phyloP scores from a whole-genome alignment of 495 filamentous ascomycete species.

The Chaetomidium leptoderma region DNA sequence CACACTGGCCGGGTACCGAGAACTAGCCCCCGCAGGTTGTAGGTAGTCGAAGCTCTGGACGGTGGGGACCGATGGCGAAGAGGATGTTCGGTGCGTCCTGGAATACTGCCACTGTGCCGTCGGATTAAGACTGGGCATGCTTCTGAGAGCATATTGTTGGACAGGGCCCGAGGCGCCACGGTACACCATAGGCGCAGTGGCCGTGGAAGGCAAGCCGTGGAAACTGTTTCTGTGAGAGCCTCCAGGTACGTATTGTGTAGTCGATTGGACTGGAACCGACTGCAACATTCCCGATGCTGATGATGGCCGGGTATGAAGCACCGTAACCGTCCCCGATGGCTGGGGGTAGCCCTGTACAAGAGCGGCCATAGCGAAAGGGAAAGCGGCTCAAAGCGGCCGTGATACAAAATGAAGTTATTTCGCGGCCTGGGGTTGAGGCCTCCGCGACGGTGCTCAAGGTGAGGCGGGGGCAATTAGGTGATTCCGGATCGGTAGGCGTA shows the following conservation, averaged over 20 bases:
- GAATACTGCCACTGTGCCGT: conserved; percentile 60
- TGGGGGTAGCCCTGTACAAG: conserved; percentile 86
- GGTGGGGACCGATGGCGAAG: conserved; percentile 58
- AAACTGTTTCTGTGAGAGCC: conserved; percentile 59
- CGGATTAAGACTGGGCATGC: conserved; percentile 63
- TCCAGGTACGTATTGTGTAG: conserved; percentile 52
- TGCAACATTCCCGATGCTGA: conserved; percentile 66
- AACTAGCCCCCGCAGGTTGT: conserved; percentile 42
- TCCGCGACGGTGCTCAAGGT: conserved; percentile 18
- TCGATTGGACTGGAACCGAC: conserved; percentile 47
- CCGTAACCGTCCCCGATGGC: conserved; percentile 72
- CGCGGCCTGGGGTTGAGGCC: background rate
- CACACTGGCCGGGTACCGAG: conserved; percentile 56
- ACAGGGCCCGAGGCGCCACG: conserved; percentile 65
- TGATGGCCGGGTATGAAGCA: conserved; percentile 73
- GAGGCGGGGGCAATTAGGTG: conserved; percentile 7
- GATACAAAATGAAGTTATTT: background rate
- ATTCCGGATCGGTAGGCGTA: background rate
- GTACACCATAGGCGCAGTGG: conserved; percentile 56
- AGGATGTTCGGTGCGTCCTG: conserved; percentile 62
- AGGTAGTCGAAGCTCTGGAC: conserved; percentile 47
- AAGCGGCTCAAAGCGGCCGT: background rate
- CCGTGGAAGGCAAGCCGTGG: conserved; percentile 49
- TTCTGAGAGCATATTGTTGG: conserved; percentile 82
- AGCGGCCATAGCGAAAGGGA: conserved; percentile 66